Conservation (phyloP, 1,284 basidiomycete genomes). For the Boletus holoroseus region DNA sequence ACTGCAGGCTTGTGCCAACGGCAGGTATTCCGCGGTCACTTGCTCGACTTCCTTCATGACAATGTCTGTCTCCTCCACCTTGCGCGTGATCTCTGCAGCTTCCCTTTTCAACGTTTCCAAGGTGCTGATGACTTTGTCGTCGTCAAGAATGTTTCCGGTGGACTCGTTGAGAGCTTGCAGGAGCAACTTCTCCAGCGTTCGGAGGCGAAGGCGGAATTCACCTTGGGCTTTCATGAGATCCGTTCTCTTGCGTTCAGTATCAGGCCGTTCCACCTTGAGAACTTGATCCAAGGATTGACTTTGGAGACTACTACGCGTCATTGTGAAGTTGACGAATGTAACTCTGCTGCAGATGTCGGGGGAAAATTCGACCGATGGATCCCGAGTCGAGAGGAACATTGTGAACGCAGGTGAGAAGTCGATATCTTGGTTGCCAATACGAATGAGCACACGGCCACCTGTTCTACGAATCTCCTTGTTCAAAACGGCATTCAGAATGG, state of each 20-base stretch:
- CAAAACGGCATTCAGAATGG: constrained; percentile 95
- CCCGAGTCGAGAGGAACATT: constrained; percentile 97
- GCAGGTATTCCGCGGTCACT: constrained; percentile 92
- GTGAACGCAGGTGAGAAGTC: constrained; percentile 99
- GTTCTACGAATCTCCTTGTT: constrained; percentile 95
- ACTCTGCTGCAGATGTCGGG: constrained; percentile 99
- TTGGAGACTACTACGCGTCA: constrained; percentile 97
- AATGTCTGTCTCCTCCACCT: constrained; percentile 96
- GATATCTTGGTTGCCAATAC: constrained; percentile 97
- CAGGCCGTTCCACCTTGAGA: constrained; percentile 93
- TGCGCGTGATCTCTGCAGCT: constrained; percentile 92
- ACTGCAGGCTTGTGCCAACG: constrained; percentile 94
- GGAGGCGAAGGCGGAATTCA: constrained; percentile 90
- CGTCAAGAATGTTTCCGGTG: constrained; percentile 94
- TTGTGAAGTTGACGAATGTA: constrained; percentile 99
- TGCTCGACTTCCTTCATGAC: constrained; percentile 96
- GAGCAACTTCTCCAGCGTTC: constrained; percentile 90
- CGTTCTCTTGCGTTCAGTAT: constrained; percentile 95
- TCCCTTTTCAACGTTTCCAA: constrained; percentile 96
- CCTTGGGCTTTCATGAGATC: constrained; percentile 99
- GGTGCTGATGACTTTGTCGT: constrained; percentile 98
- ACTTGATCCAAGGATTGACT: constrained; percentile 98
- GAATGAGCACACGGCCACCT: constrained; percentile 95
- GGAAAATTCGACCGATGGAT: constrained; percentile 96
- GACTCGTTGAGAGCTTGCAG: constrained; percentile 97